A percentile compares a stretch with the other conserved stretches of the same genome.
phyloP scores from a whole-genome alignment of 2,329 filamentous ascomycete genomes.

The Diaporthe capsici region DNA sequence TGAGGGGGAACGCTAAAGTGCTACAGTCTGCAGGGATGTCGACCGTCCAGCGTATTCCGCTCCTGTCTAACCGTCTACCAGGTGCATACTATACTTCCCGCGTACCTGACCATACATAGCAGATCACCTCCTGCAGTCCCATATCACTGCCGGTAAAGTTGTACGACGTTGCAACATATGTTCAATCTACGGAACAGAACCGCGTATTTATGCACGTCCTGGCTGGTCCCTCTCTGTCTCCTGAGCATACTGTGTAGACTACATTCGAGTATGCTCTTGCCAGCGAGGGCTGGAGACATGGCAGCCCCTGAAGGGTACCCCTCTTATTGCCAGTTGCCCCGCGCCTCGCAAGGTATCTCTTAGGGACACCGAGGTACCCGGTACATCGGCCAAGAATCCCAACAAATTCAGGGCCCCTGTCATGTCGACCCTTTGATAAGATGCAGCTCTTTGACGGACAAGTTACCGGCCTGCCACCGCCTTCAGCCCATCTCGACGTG shows the following conservation, averaged over 20 bases:
- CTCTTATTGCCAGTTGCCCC: background rate
- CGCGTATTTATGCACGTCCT: background rate
- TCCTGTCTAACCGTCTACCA: background rate
- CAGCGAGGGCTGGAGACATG: background rate
- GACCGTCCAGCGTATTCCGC: background rate
- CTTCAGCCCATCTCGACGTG: slow-evolving; percentile 25
- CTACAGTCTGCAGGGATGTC: slow-evolving; percentile 17
- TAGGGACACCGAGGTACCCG: background rate
- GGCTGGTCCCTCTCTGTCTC: background rate
- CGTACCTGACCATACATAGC: background rate
- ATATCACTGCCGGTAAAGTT: background rate
- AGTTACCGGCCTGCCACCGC: background rate
- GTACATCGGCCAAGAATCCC: slow-evolving; percentile 25
- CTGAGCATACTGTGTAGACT: background rate
- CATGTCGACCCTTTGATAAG: slow-evolving; percentile 17
- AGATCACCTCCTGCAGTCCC: background rate
- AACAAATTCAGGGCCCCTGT: slow-evolving; percentile 35
- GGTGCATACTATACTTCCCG: background rate
- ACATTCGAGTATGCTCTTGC: background rate
- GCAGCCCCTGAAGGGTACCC: background rate
- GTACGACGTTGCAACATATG: background rate
- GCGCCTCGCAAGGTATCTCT: background rate
- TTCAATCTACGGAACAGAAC: background rate
- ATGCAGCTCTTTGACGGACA: slow-evolving; percentile 24
- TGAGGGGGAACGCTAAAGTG: slow-evolving; percentile 3